Conservation (phyloP, 495 filamentous ascomycete genomes). For the Letharia lupina region DNA sequence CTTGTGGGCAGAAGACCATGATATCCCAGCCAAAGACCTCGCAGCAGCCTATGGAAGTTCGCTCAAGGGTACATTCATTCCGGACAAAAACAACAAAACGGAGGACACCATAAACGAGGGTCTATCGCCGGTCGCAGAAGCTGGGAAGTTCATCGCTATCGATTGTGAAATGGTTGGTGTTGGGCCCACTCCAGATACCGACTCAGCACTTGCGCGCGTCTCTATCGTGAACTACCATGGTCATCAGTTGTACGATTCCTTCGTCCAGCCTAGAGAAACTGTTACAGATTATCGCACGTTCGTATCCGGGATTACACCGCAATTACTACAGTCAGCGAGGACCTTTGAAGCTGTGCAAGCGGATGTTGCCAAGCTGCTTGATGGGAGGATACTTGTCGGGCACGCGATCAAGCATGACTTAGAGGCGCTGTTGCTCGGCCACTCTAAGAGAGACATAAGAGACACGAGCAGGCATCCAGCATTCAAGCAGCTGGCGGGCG, state of each 20-base stretch:
- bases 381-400: slow-evolving; percentile 69
- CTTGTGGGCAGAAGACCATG: slow-evolving; percentile 48
- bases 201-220: slow-evolving; percentile 71
- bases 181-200: slow-evolving; percentile 54
- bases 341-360: slow-evolving; percentile 66
- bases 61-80: slow-evolving; percentile 14
- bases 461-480: slow-evolving; percentile 73
- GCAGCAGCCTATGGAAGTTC: slow-evolving; percentile 47
- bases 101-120: slow-evolving; percentile 41
- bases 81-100: neutral
- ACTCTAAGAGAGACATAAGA: slow-evolving; percentile 66
- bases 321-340: slow-evolving; percentile 59
- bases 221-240: slow-evolving; percentile 90
- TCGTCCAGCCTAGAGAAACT: slow-evolving; percentile 63
- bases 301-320: slow-evolving; percentile 68
- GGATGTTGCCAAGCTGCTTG: slow-evolving; percentile 61
- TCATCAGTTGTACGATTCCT: slow-evolving; percentile 82
- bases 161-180: slow-evolving; percentile 99
- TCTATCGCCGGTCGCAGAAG: slow-evolving; percentile 39
- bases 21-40: slow-evolving; percentile 52
- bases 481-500: slow-evolving; percentile 65
- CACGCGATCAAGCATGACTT: slow-evolving; percentile 88
- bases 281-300: slow-evolving; percentile 86
- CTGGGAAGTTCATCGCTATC: slow-evolving; percentile 82
- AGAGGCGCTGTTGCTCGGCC: slow-evolving; percentile 61